A percentile compares a stretch with the other conserved stretches of the same genome.
Conservation (phyloP, 768 basidiomycete species). For the Clitopilus hobsonii region DNA sequence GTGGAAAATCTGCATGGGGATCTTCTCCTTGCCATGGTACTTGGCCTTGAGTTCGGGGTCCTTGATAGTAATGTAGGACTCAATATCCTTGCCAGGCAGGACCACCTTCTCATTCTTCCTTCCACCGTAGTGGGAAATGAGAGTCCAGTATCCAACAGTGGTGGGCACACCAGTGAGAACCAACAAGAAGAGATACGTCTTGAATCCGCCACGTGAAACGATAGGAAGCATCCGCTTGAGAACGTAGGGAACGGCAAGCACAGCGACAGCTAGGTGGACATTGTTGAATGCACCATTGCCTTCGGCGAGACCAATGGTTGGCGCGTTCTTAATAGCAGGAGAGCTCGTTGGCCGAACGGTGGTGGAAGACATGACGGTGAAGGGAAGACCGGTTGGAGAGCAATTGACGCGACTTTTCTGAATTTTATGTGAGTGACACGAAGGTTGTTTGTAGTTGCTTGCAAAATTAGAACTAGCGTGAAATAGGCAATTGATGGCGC, state of each 20-base stretch:
- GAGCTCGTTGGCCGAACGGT: constrained; percentile 60
- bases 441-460: not conserved
- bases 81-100: constrained; percentile 81
- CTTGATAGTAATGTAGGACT: constrained; percentile 88
- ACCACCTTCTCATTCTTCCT: constrained; percentile 82
- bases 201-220: constrained; percentile 80
- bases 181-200: constrained; percentile 79
- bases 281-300: constrained; percentile 87
- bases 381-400: not conserved
- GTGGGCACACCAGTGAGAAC: constrained; percentile 71
- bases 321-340: constrained; percentile 82
- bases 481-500: not conserved
- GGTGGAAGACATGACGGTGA: constrained; percentile 30
- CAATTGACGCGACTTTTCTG: not conserved
- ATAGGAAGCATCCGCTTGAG: constrained; percentile 80
- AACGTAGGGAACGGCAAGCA: constrained; percentile 80
- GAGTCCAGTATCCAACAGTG: constrained; percentile 83
- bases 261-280: constrained; percentile 65
- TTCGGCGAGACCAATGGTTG: constrained; percentile 75
- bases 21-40: constrained; percentile 85
- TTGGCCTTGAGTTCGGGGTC: constrained; percentile 74
- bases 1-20: constrained; percentile 96
- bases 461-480: not conserved
- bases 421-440: not conserved
- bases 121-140: constrained; percentile 77